A percentile compares a stretch with the other conserved stretches of the same genome.
These are phyloP conservation scores for Chloranthus sessilifolius DNA, from an alignment of 164 flowering plant species.

Conservation along the genomic window DNA sequence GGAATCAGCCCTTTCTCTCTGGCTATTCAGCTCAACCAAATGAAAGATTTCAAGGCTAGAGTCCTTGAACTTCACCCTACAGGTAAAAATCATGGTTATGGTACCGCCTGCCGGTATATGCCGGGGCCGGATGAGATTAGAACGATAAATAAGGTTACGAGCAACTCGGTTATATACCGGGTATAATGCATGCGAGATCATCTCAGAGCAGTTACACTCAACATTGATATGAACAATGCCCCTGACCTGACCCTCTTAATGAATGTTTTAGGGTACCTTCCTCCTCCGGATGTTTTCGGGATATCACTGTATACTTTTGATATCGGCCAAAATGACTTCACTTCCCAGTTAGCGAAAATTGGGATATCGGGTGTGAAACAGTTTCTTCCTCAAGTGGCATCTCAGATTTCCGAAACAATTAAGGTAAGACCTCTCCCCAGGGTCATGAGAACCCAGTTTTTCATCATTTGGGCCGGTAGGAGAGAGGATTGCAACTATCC, in stretches of 20 bases:
- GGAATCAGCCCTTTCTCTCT: conserved; percentile 88
- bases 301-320: conserved; percentile 71
- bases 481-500: too few relatives aligned
- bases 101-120: too few relatives aligned
- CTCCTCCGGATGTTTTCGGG: conserved; percentile 47
- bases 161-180: too few relatives aligned
- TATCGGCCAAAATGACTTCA: conserved; percentile 94
- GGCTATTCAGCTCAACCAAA: conserved; percentile 87
- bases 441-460: too few relatives aligned
- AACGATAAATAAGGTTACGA: too few relatives aligned
- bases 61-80: conserved; percentile 33
- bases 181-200: too few relatives aligned
- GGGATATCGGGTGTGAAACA: conserved; percentile 55
- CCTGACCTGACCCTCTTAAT: too few relatives aligned
- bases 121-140: too few relatives aligned
- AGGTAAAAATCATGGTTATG: too few relatives aligned
- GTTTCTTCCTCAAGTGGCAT: conserved; percentile 55
- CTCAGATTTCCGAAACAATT: conserved; percentile 51
- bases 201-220: too few relatives aligned
- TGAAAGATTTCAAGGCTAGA: conserved; percentile 63
- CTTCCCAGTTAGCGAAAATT: conserved; percentile 43
- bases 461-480: too few relatives aligned
- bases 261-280: conserved; percentile 31
- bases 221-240: too few relatives aligned
- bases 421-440: conserved; percentile 44